Evolutionary conservation across 495 filamentous ascomycete species (phyloP), one percentile per base, ranked within the genome.

Genomic region (Xeromyces bisporus): DNA sequence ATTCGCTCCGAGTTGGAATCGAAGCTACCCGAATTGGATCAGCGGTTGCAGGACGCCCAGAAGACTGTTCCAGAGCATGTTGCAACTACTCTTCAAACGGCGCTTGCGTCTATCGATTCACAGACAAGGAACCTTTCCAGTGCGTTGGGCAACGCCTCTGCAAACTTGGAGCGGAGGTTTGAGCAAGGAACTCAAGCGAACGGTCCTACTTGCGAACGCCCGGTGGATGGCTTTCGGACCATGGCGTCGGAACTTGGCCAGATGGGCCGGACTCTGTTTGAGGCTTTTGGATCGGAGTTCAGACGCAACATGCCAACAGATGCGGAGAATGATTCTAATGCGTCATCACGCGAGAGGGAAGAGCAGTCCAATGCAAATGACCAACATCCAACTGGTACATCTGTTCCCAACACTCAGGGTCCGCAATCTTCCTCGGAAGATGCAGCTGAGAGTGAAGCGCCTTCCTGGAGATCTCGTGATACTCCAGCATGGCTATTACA

Each of bases 221-320:
- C 61, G 3, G 48, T 58, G 0, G 50, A 59, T 18, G 51, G 50
- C 26, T 42, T 70, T 23, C 54, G 50, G 21, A 46, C 44, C 24
- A 48, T 70, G 39, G 62, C 62, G 11, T 47, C 48, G 11, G 58
- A 60, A 7, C 42, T 71, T 32, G 63, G 60, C 14, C 47, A 62
- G 32, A 50, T 61, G 18, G 54, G 57, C 6, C 49, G 49, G 29
- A 55, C 57, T 7, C 34, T 64, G 15, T 56, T 55, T 28, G 44
- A 54, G 2, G 48, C 51, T 3, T 60, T 64, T 23, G 56, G 61
- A 31, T 39, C 45, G 7, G 56, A 60, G 24, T 50, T 64, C 33
- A 45, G 48, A 4, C 50, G 43, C 13, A 15, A 15, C 23, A 27
- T 17, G 3, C 18, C 32, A 28, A 11, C 18, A 2, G 7, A 17